A percentile compares a stretch with the other conserved stretches of the same genome.
These are phyloP conservation scores for Spinacia oleracea DNA, from an alignment of 179 eudicot genomes.

Conservation along the genomic window DNA sequence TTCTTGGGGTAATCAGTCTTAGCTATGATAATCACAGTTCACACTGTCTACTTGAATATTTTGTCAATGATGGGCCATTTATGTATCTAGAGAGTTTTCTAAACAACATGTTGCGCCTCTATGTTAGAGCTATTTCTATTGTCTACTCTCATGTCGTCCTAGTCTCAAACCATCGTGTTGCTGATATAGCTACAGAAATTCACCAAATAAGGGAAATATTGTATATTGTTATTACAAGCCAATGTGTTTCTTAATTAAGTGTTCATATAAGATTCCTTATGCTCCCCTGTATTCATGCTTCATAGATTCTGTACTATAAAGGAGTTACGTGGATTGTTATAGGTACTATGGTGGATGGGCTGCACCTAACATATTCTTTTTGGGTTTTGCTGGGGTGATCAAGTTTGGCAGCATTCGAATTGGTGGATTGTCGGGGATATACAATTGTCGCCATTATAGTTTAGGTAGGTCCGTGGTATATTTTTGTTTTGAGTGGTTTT, in stretches of 20 bases:
- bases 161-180: neutral
- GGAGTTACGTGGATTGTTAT: conserved; percentile 16
- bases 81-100: neutral
- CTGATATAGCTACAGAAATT: conserved; percentile 7
- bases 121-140: neutral
- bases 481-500: neutral
- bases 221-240: neutral
- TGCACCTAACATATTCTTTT: conserved; percentile 89
- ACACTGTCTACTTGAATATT: neutral
- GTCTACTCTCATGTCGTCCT: neutral
- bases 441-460: conserved; percentile 64
- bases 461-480: conserved; percentile 48
- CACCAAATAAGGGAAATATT: neutral
- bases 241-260: neutral
- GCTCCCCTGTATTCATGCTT: neutral
- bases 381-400: conserved; percentile 93
- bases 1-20: neutral
- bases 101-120: neutral
- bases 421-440: conserved; percentile 97
- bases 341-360: conserved; percentile 99
- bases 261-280: conserved; percentile 3
- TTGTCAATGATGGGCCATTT: neutral
- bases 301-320: conserved; percentile 6
- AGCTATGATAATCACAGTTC: neutral
- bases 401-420: conserved; percentile 91